phyloP scores from a whole-genome alignment of 768 basidiomycete genomes.

The Cyclocybe aegerita region DNA sequence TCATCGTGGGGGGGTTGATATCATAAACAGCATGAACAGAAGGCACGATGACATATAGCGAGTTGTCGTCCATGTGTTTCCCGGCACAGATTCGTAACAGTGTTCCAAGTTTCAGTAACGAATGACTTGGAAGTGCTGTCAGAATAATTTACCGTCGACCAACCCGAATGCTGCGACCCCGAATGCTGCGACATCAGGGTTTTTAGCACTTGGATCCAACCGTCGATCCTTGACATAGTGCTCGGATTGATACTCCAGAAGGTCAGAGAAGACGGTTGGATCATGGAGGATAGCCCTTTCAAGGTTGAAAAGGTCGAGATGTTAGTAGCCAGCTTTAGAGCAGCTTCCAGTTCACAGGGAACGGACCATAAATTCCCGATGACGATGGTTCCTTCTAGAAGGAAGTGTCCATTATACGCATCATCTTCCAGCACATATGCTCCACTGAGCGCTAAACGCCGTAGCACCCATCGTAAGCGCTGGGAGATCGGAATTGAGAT shows the following conservation, averaged over 20 bases:
- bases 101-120: background rate
- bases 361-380: conserved; percentile 28
- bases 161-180: no score
- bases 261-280: conserved; percentile 16
- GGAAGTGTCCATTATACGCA: conserved; percentile 27
- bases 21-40: conserved; percentile 22
- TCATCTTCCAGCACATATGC: conserved; percentile 27
- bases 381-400: conserved; percentile 28
- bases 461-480: no score
- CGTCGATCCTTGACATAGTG: conserved; percentile 26
- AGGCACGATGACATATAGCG: conserved; percentile 17
- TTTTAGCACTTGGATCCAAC: conserved; percentile 18
- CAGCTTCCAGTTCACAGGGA: background rate
- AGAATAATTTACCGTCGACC: conserved; percentile 25
- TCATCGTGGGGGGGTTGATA: conserved; percentile 19
- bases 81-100: conserved; percentile 24
- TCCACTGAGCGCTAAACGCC: no score
- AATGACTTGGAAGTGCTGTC: background rate
- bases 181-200: conserved; percentile 26
- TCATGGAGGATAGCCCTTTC: conserved; percentile 20
- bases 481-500: no score
- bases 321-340: background rate
- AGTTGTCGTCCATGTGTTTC: conserved; percentile 19
- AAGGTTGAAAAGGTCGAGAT: no score
- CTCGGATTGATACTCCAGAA: conserved; percentile 27